phyloP scores from a whole-genome alignment of 2,329 filamentous ascomycete species.

The Coniochaeta sp. region DNA sequence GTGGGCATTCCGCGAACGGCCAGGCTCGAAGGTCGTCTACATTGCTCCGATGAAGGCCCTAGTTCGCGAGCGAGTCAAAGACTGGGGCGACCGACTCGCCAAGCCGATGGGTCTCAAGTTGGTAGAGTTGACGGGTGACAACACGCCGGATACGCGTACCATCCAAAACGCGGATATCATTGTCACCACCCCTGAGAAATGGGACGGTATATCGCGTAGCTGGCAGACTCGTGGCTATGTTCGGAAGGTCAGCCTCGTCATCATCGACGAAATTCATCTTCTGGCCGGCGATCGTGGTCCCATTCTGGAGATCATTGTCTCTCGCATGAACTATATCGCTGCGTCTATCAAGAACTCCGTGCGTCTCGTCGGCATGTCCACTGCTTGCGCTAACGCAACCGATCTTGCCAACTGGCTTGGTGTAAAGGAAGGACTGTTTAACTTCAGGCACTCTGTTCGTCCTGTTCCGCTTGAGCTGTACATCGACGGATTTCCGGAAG shows the following conservation, averaged over 20 bases:
- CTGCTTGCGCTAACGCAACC: slow-evolving; percentile 89
- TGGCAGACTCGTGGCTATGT: slow-evolving; percentile 99
- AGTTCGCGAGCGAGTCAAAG: slow-evolving; percentile 90
- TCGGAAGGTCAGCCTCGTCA: slow-evolving; percentile 86
- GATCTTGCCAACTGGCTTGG: slow-evolving; percentile 96
- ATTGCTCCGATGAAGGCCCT: slow-evolving; percentile 99
- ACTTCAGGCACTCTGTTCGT: slow-evolving; percentile 93
- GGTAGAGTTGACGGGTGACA: slow-evolving; percentile 90
- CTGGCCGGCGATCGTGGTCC: slow-evolving; percentile 95
- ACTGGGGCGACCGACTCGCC: slow-evolving; percentile 81
- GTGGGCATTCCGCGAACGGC: slow-evolving; percentile 95
- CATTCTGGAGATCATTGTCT: slow-evolving; percentile 95
- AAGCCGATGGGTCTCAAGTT: slow-evolving; percentile 78
- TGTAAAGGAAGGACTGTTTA: slow-evolving; percentile 92
- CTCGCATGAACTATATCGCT: slow-evolving; percentile 96
- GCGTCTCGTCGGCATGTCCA: slow-evolving; percentile 95
- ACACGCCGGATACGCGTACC: slow-evolving; percentile 91
- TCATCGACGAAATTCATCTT: slow-evolving; percentile 97
- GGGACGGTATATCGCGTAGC: slow-evolving; percentile 97
- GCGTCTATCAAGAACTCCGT: slow-evolving; percentile 86
- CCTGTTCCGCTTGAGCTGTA: slow-evolving; percentile 94
- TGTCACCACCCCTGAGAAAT: slow-evolving; percentile 98
- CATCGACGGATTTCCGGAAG: slow-evolving; percentile 95
- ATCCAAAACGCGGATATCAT: slow-evolving; percentile 97
- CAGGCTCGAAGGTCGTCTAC: slow-evolving; percentile 95